Percentiles rank a stretch among this genome's conserved stretches.
Evolutionary conservation across 139 green algal genomes (phyloP).

Genomic region (Chlorella vulgaris): DNA sequence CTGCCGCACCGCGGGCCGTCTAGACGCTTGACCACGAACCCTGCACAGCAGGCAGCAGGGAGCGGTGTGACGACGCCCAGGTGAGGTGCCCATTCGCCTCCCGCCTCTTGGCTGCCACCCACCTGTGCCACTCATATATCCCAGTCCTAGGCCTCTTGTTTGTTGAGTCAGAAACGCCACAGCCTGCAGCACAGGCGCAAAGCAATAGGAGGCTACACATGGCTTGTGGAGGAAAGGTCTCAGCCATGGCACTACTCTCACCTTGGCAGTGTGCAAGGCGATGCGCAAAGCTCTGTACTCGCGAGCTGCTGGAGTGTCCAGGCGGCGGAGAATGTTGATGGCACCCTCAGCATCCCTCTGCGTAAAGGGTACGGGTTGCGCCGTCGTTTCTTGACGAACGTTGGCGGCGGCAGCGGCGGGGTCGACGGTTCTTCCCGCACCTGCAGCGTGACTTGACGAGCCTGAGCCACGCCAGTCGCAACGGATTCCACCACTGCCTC

Average conservation of each 20-base stretch:
- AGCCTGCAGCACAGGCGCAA: neutral
- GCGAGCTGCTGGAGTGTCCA: neutral
- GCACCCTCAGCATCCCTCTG: conserved; percentile 10
- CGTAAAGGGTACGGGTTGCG: neutral
- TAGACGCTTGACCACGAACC: conserved; percentile 3
- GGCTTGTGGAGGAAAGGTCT: neutral
- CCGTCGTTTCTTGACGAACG: neutral
- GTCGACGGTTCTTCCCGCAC: too few species aligned
- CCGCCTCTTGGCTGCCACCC: too few species aligned
- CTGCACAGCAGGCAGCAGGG: too few species aligned
- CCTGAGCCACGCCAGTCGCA: neutral
- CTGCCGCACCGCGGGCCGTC: neutral
- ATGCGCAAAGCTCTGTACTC: conserved; percentile 2
- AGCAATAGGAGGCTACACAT: neutral
- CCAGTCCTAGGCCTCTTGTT: neutral
- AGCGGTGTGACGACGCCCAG: too few species aligned
- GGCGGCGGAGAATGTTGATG: neutral
- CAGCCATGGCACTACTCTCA: neutral
- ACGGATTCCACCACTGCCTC: neutral
- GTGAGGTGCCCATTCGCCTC: neutral
- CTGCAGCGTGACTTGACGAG: neutral
- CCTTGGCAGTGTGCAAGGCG: conserved; percentile 1
- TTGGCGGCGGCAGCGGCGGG: too few species aligned
- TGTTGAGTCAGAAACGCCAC: conserved; percentile 14
- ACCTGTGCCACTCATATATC: conserved; percentile 6